A percentile compares a stretch with the other conserved stretches of the same genome.
Evolutionary conservation across 768 basidiomycete species (phyloP).

Genomic region (Boletus sensibilis): DNA sequence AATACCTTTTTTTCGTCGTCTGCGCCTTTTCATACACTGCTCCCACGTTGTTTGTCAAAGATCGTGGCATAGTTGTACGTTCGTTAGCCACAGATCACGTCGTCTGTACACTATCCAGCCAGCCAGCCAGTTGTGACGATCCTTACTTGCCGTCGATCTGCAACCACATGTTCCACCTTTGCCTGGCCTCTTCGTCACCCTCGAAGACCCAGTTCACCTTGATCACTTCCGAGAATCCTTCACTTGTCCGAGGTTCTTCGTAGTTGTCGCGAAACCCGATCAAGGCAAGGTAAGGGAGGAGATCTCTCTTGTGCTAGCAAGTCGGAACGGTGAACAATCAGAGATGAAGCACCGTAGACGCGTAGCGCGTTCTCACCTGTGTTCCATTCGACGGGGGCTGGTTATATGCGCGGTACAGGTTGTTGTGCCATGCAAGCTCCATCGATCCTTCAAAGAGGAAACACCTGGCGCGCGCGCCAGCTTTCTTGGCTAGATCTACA

Average conservation of each 20-base stretch:
- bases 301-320: slow-evolving; percentile 45
- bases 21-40: not conserved
- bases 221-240: slow-evolving; percentile 78
- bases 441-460: slow-evolving; percentile 71
- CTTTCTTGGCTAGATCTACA: slow-evolving; percentile 59
- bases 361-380: slow-evolving; percentile 6
- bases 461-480: slow-evolving; percentile 59
- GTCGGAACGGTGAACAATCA: not conserved
- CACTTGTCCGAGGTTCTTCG: slow-evolving; percentile 62
- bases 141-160: slow-evolving; percentile 69
- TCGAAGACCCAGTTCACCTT: slow-evolving; percentile 79
- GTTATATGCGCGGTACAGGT: slow-evolving; percentile 78
- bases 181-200: slow-evolving; percentile 68
- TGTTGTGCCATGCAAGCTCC: slow-evolving; percentile 93
- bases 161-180: slow-evolving; percentile 82
- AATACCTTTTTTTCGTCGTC: not conserved
- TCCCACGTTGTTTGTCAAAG: not conserved
- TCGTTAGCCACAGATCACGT: slow-evolving; percentile 5
- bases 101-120: not conserved
- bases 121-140: not conserved
- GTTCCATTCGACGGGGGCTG: slow-evolving; percentile 41
- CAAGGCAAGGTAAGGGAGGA: slow-evolving; percentile 62
- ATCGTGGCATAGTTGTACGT: not conserved
- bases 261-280: slow-evolving; percentile 55
- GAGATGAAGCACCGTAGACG: not conserved